Evolutionary conservation across 345 rosid species (phyloP).

Genomic region (Trapa bicornis): DNA sequence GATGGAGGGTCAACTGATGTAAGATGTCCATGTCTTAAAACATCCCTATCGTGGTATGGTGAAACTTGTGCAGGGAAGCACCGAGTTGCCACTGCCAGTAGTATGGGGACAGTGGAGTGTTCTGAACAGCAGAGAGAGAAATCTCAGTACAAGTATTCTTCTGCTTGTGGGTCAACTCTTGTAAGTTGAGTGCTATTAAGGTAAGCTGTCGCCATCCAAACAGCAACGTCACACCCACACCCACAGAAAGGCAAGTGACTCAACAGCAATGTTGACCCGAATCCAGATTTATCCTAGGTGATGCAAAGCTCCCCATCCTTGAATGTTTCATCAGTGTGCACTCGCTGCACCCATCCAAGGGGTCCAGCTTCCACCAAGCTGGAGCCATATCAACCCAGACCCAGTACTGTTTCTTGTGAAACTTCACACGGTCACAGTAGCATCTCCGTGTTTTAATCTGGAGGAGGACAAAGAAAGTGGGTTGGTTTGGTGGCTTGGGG

Average conservation of each 20-base stretch:
- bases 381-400: no score
- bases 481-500: not conserved
- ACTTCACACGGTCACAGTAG: no score
- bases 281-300: not conserved
- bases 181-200: not conserved
- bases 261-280: not conserved
- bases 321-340: no score
- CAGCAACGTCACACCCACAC: not conserved
- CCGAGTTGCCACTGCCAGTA: not conserved
- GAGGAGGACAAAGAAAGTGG: not conserved
- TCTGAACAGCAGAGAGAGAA: not conserved
- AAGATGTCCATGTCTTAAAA: not conserved
- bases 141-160: not conserved
- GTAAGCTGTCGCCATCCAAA: constrained; percentile 1
- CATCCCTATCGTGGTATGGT: not conserved
- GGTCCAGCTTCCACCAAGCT: no score
- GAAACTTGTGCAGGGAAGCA: not conserved
- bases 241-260: not conserved
- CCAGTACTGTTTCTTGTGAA: no score
- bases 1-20: no score
- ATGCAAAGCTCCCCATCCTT: no score
- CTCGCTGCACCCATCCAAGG: no score
- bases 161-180: not conserved
- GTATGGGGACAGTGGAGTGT: not conserved
- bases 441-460: no score